phyloP scores from a whole-genome alignment of 805 yeast genomes.

The Candida lessepsii region DNA sequence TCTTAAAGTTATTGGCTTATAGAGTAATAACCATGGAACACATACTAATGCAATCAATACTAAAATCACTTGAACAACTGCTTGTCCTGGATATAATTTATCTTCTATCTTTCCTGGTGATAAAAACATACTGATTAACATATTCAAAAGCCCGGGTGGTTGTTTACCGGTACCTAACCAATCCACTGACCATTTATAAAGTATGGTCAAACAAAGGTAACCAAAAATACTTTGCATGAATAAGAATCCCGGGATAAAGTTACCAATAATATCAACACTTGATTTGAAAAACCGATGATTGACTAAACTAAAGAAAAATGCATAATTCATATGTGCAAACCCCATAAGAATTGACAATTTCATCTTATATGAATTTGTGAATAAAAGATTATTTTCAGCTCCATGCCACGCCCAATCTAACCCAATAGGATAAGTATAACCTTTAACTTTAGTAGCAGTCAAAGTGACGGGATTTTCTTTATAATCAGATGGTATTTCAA shows the following conservation, averaged over 20 bases:
- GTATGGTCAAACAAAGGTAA: slow-evolving; percentile 60
- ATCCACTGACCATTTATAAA: slow-evolving; percentile 73
- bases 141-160: slow-evolving; percentile 72
- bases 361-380: slow-evolving; percentile 76
- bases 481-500: slow-evolving; percentile 54
- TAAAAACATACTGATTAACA: slow-evolving; percentile 74
- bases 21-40: slow-evolving; percentile 70
- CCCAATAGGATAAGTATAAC: slow-evolving; percentile 60
- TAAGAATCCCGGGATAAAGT: slow-evolving; percentile 68
- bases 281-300: slow-evolving; percentile 59
- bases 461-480: slow-evolving; percentile 37
- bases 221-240: slow-evolving; percentile 80
- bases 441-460: slow-evolving; percentile 40
- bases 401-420: slow-evolving; percentile 79
- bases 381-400: slow-evolving; percentile 67
- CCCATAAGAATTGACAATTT: slow-evolving; percentile 75
- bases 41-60: slow-evolving; percentile 61
- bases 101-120: slow-evolving; percentile 71
- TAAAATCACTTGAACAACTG: slow-evolving; percentile 55
- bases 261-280: slow-evolving; percentile 65
- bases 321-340: slow-evolving; percentile 70
- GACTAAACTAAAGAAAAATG: slow-evolving; percentile 64
- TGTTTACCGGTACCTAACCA: slow-evolving; percentile 62
- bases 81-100: slow-evolving; percentile 64
- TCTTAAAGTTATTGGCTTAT: slow-evolving; percentile 56